These are phyloP conservation scores for Mollisia scopiformis DNA, from an alignment of 2,329 filamentous ascomycete species.

Conservation along the genomic window DNA sequence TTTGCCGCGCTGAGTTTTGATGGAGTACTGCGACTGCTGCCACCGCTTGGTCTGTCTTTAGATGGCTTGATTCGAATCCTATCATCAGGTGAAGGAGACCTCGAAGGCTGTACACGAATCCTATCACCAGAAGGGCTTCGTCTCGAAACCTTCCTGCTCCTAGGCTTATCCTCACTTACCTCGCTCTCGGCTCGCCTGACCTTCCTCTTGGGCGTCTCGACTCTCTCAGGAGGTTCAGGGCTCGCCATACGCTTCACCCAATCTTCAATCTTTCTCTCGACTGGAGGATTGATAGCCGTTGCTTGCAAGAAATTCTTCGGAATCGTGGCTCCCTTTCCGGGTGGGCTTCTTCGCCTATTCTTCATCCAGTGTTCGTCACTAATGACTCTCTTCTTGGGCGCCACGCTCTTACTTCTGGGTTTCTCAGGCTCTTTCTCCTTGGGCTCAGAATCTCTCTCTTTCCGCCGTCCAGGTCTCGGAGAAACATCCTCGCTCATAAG, in stretches of 20 bases:
- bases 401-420: constrained; percentile 29
- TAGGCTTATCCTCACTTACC: constrained; percentile 9
- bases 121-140: constrained; percentile 38
- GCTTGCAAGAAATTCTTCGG: constrained; percentile 61
- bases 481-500: neutral
- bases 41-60: constrained; percentile 31
- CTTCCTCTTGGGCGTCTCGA: constrained; percentile 9
- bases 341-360: constrained; percentile 54
- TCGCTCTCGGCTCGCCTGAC: constrained; percentile 9
- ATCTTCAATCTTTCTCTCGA: constrained; percentile 62
- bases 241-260: constrained; percentile 50
- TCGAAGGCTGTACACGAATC: constrained; percentile 45
- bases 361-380: constrained; percentile 88
- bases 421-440: constrained; percentile 18
- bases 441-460: constrained; percentile 36
- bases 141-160: constrained; percentile 22
- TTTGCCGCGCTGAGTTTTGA: constrained; percentile 12
- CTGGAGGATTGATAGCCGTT: constrained; percentile 55
- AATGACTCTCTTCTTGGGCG: constrained; percentile 86
- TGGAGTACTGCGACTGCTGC: constrained; percentile 33
- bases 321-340: constrained; percentile 46
- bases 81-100: constrained; percentile 22
- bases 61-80: constrained; percentile 30
- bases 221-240: constrained; percentile 2
- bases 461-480: constrained; percentile 19